phyloP scores from a whole-genome alignment of 2,329 filamentous ascomycete genomes.

The Neurospora sp. region DNA sequence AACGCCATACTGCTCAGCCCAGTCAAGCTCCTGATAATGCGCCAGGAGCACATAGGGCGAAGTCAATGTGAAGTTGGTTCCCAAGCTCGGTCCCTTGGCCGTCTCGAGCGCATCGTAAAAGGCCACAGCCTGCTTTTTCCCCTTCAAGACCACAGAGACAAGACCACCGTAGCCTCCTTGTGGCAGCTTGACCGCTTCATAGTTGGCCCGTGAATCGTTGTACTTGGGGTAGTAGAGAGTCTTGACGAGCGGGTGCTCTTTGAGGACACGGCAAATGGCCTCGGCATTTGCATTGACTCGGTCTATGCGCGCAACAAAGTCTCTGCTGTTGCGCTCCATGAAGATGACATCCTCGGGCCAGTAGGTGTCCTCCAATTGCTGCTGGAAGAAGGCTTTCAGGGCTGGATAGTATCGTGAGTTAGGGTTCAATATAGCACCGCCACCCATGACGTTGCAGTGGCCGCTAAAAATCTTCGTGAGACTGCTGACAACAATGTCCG shows the following conservation, averaged over 20 bases:
- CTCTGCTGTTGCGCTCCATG: conserved; percentile 90
- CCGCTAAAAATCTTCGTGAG: conserved; percentile 96
- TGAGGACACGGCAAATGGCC: conserved; percentile 65
- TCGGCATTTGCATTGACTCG: conserved; percentile 82
- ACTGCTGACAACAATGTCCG: conserved; percentile 88
- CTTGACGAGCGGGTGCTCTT: conserved; percentile 54
- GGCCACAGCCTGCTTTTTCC: conserved; percentile 57
- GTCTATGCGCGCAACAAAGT: conserved; percentile 75
- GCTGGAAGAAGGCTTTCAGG: conserved; percentile 56
- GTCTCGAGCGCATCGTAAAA: conserved; percentile 85
- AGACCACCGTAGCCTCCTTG: conserved; percentile 83
- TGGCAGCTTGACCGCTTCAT: conserved; percentile 67
- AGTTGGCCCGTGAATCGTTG: conserved; percentile 58
- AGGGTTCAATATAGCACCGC: conserved; percentile 57
- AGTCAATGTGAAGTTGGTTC: conserved; percentile 91
- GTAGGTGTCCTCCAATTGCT: conserved; percentile 76
- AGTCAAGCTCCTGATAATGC: conserved; percentile 86
- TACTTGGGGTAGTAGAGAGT: conserved; percentile 80
- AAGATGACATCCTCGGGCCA: conserved; percentile 94
- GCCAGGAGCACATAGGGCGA: conserved; percentile 88
- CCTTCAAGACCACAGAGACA: conserved; percentile 72
- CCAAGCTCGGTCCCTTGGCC: conserved; percentile 86
- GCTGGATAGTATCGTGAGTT: conserved; percentile 58
- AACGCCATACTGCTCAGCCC: conserved; percentile 75
- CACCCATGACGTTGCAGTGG: conserved; percentile 97